Conservation (phyloP, 306 rosid genomes). For the Quercus bicolor region DNA sequence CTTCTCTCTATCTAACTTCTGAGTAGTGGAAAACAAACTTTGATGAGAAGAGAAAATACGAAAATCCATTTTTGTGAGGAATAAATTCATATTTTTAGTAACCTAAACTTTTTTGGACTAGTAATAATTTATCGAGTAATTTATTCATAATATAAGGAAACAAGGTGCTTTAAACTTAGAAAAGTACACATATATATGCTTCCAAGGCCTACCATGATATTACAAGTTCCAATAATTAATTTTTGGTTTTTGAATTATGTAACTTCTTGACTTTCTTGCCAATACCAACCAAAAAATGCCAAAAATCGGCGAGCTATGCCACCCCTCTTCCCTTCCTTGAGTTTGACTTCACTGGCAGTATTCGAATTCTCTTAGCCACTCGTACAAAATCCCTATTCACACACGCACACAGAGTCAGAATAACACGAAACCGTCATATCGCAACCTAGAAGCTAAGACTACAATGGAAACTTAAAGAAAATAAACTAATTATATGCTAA, state of each 20-base stretch:
- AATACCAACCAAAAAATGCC: slow-evolving; percentile 11
- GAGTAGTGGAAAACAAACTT: too few species aligned
- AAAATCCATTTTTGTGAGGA: too few species aligned
- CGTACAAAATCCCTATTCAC: slow-evolving; percentile 71
- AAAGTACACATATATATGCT: not conserved
- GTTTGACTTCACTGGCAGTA: slow-evolving; percentile 59
- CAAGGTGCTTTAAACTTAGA: not conserved
- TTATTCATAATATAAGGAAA: not conserved
- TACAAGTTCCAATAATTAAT: not conserved
- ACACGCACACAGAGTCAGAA: not conserved
- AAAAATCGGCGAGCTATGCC: slow-evolving; percentile 11
- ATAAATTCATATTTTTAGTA: too few species aligned
- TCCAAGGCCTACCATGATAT: not conserved
- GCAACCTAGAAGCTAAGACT: too few species aligned
- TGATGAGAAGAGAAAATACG: too few species aligned
- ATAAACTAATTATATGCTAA: too few species aligned
- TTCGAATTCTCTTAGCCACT: slow-evolving; percentile 82
- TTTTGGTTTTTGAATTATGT: not conserved
- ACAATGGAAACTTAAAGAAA: too few species aligned
- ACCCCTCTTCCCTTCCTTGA: slow-evolving; percentile 46
- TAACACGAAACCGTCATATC: not conserved
- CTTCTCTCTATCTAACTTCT: too few species aligned
- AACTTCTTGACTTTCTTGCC: slow-evolving; percentile 28
- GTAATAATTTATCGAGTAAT: too few species aligned
- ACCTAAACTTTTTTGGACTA: too few species aligned